Evolutionary conservation across 495 filamentous ascomycete species (phyloP).

Genomic region (Tuber aestivum): DNA sequence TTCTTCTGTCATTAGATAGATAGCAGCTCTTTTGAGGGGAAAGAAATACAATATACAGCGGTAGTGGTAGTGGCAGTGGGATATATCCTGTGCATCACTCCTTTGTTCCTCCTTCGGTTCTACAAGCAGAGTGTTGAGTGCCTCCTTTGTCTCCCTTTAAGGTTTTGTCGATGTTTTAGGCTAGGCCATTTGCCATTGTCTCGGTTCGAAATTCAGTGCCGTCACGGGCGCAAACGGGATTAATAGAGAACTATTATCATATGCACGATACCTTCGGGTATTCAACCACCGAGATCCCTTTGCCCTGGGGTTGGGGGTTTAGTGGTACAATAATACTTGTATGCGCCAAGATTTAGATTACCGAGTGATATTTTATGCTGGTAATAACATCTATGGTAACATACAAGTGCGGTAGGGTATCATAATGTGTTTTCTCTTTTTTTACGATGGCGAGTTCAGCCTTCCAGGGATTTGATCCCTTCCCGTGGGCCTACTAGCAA

Average conservation of each 20-base stretch:
- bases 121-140: not conserved
- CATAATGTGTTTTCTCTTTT: too few species aligned
- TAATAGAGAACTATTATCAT: not conserved
- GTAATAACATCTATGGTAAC: not conserved
- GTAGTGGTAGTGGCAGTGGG: not conserved
- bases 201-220: not conserved
- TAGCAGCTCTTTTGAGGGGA: not conserved
- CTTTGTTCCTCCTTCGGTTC: not conserved
- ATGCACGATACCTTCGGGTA: not conserved
- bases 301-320: not conserved
- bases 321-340: too few species aligned
- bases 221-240: not conserved
- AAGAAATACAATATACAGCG: not conserved
- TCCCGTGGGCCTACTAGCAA: too few species aligned
- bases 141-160: not conserved
- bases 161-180: not conserved
- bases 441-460: not conserved
- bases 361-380: slow-evolving; percentile 1
- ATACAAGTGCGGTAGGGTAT: not conserved
- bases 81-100: not conserved
- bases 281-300: not conserved
- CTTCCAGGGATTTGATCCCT: too few species aligned
- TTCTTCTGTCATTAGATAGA: not conserved
- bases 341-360: not conserved
- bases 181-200: not conserved